Percentiles rank a stretch among this genome's conserved stretches.
Conservation (phyloP, 208 protist genomes). For the Acanthamoeba quina region DNA sequence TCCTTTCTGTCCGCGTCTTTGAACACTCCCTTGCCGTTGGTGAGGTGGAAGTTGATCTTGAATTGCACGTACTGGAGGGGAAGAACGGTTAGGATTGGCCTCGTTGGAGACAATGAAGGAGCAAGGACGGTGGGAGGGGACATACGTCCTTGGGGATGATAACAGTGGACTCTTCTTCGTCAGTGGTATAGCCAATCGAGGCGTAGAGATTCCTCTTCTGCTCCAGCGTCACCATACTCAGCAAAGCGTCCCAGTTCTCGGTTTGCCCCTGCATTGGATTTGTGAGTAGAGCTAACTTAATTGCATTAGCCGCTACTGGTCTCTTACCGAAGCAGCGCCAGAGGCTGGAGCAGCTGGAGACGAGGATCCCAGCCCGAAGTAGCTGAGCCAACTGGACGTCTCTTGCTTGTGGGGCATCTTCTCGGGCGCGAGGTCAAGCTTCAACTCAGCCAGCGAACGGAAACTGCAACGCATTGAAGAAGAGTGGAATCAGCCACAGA, state of each 20-base stretch:
- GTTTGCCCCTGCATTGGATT: neutral
- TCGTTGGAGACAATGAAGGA: neutral
- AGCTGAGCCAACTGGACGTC: constrained; percentile 25
- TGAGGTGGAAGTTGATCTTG: constrained; percentile 61
- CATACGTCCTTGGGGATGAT: constrained; percentile 49
- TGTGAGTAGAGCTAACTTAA: neutral
- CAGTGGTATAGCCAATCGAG: constrained; percentile 24
- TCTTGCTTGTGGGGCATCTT: neutral
- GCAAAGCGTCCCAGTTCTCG: neutral
- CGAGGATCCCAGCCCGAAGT: neutral
- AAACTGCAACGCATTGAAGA: neutral
- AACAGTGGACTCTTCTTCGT: constrained; percentile 47
- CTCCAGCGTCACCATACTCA: constrained; percentile 34
- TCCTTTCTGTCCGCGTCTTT: constrained; percentile 25
- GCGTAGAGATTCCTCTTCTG: constrained; percentile 70
- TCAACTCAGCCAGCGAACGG: constrained; percentile 53
- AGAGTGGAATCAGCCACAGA: neutral
- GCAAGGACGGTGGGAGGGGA: neutral
- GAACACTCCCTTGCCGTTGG: constrained; percentile 37
- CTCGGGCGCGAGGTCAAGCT: neutral
- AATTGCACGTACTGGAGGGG: constrained; percentile 51
- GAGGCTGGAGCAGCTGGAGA: neutral
- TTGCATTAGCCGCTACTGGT: neutral
- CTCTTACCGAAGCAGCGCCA: neutral
- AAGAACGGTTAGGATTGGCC: neutral